Conservation (phyloP, 305 asterid genomes). For the Plantago lanceolata region DNA sequence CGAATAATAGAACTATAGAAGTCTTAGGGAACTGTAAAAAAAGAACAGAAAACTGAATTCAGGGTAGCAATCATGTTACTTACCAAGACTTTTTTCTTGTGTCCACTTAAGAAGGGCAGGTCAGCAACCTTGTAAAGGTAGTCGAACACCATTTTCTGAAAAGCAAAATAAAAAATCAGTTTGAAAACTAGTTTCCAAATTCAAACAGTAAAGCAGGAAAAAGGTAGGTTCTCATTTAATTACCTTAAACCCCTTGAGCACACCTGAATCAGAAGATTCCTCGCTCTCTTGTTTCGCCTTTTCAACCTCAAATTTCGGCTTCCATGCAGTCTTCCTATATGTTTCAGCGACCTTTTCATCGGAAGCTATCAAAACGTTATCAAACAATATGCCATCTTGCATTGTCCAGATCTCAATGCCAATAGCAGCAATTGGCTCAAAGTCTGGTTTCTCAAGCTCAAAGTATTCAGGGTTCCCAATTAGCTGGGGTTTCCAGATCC, state of each 20-base stretch:
- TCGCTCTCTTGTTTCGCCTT: slow-evolving; percentile 70
- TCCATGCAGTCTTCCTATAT: slow-evolving; percentile 59
- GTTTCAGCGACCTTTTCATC: slow-evolving; percentile 68
- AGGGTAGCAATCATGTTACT: slow-evolving; percentile 23
- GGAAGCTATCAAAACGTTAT: slow-evolving; percentile 67
- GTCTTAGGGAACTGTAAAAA: not conserved
- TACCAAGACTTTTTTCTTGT: slow-evolving; percentile 76
- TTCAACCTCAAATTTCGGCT: slow-evolving; percentile 69
- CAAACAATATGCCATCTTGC: slow-evolving; percentile 94
- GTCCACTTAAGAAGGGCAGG: slow-evolving; percentile 66
- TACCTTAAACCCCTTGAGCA: slow-evolving; percentile 83
- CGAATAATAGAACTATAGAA: too few relatives aligned
- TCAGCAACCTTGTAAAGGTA: slow-evolving; percentile 80
- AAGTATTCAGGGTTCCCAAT: slow-evolving; percentile 81
- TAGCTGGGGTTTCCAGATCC: slow-evolving; percentile 82
- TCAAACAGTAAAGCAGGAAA: not conserved
- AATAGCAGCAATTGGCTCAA: slow-evolving; percentile 90
- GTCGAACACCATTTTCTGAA: slow-evolving; percentile 70
- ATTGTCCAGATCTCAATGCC: slow-evolving; percentile 98
- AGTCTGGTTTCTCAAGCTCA: slow-evolving; percentile 72
- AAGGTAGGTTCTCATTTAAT: not conserved
- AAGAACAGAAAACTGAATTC: not conserved
- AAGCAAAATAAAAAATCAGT: slow-evolving; percentile 14
- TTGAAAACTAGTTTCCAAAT: slow-evolving; percentile 2
- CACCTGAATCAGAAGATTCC: slow-evolving; percentile 52